Evolutionary conservation across 2,329 filamentous ascomycete species (phyloP).

Genomic region (Zasmidium citrigriseum): DNA sequence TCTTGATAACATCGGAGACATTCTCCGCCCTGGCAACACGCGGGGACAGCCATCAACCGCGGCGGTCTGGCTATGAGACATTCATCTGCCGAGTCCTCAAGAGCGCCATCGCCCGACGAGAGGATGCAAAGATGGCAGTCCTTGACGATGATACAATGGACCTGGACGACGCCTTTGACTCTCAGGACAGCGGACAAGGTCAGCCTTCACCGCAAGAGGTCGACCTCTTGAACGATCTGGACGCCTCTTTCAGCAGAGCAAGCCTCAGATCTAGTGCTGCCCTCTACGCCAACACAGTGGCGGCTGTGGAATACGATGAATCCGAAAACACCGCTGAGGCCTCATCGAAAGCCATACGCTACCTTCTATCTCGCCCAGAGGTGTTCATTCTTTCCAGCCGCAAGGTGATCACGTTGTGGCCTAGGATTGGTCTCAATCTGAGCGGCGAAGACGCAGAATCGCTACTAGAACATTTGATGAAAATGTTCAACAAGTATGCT

Average conservation of each 20-base stretch:
- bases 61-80: constrained; percentile 18
- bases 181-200: constrained; percentile 55
- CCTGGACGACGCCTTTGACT: constrained; percentile 65
- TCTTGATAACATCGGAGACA: constrained; percentile 37
- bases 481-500: constrained; percentile 55
- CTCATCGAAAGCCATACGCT: constrained; percentile 24
- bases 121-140: constrained; percentile 36
- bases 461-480: constrained; percentile 50
- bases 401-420: constrained; percentile 25
- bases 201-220: constrained; percentile 36
- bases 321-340: not conserved
- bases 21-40: constrained; percentile 15
- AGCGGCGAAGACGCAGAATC: constrained; percentile 39
- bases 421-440: constrained; percentile 27
- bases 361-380: constrained; percentile 25
- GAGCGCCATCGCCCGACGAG: constrained; percentile 10
- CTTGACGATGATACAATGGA: constrained; percentile 62
- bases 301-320: constrained; percentile 4
- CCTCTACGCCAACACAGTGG: constrained; percentile 25
- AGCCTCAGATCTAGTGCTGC: constrained; percentile 22
- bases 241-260: constrained; percentile 21
- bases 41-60: not conserved
- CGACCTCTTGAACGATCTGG: constrained; percentile 50
- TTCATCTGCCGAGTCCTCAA: constrained; percentile 21
- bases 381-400: constrained; percentile 27